Conservation (phyloP, 768 basidiomycete species). For the Boletus edulis region DNA sequence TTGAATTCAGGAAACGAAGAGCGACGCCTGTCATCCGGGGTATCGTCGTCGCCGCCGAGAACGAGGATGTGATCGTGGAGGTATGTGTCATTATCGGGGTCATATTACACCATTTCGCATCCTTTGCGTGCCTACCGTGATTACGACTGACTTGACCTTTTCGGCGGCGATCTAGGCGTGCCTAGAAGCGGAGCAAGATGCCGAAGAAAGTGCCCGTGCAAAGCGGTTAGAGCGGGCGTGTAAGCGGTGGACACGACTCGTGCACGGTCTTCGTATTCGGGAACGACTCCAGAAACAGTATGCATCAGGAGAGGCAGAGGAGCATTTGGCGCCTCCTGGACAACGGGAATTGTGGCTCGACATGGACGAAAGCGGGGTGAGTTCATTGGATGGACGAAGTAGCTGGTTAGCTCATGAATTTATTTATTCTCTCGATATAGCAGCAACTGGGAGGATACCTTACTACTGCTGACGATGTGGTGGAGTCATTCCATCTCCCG, state of each 20-base stretch:
- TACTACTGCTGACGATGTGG: slow-evolving; percentile 66
- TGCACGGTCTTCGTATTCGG: slow-evolving; percentile 86
- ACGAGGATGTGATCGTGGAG: slow-evolving; percentile 71
- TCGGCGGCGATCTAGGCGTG: slow-evolving; percentile 60
- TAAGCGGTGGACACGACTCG: slow-evolving; percentile 84
- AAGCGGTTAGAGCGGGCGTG: slow-evolving; percentile 79
- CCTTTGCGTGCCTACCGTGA: not conserved
- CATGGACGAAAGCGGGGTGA: slow-evolving; percentile 21
- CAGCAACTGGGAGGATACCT: slow-evolving; percentile 57
- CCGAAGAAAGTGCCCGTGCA: slow-evolving; percentile 68
- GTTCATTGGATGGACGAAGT: not conserved
- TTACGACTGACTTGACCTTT: slow-evolving; percentile 4
- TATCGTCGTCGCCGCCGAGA: slow-evolving; percentile 81
- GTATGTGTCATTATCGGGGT: slow-evolving; percentile 40
- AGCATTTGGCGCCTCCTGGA: slow-evolving; percentile 1
- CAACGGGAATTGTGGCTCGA: slow-evolving; percentile 20
- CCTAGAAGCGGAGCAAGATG: slow-evolving; percentile 74
- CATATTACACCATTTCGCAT: not conserved
- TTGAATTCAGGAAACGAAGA: slow-evolving; percentile 92
- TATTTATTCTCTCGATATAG: not conserved
- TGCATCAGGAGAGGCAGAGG: slow-evolving; percentile 24
- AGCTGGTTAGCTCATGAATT: slow-evolving; percentile 16
- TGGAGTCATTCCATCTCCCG: slow-evolving; percentile 70
- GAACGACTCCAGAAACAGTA: slow-evolving; percentile 83
- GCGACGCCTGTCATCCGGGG: slow-evolving; percentile 85